Base-by-base conservation (phyloP, 306 rosid genomes). In the Cucurbita moschata region DNA sequence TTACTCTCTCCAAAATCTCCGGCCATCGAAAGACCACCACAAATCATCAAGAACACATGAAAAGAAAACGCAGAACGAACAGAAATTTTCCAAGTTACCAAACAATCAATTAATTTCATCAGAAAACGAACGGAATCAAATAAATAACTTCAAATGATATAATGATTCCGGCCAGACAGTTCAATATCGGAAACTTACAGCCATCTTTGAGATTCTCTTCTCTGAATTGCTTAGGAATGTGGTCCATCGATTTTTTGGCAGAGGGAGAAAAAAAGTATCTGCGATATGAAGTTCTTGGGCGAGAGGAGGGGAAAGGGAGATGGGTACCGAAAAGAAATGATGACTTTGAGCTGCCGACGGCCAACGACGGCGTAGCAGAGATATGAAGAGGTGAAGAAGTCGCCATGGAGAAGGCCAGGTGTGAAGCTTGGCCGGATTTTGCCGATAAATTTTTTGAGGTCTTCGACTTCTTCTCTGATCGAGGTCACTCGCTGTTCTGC, bases 201-300 rank as follows among this genome's bases (percentile, higher is more conserved):
- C 96, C 99, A 81, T 89, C 97, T 44, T 81, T 87, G 79, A 94
- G 96, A 80, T 94, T 94, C 76, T 87, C 90, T 81, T 83, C 73
- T 74, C 89, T 74, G 86, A 94, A 91, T 82, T 94, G 83, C 76
- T 88, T 87, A 52, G 99, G 99, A 59, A 94, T 79, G 77, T 82
- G 81, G 79, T 86, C 84, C 74, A 88, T 78, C 47, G 98, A 88
- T 79, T 53, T 84, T 78, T 53, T 81, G 14, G 83, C 83, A 7
- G 68, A 73, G 18, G 83, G 81, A 35, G 85, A 68, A 16, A 47
- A 73, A 79, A 82, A 83, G 84, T 81, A 39, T 51, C 88, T 76
- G 7, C 79, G 83, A 77, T 80, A 1, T 4, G 67, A 14, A 19
- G 58, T 53, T 50, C 57, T 77, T 5, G 81, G 8, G 15, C 38